These are phyloP conservation scores for Pseudomicrostroma phylloplanum DNA, from an alignment of 1,284 basidiomycete species.

Conservation along the genomic window DNA sequence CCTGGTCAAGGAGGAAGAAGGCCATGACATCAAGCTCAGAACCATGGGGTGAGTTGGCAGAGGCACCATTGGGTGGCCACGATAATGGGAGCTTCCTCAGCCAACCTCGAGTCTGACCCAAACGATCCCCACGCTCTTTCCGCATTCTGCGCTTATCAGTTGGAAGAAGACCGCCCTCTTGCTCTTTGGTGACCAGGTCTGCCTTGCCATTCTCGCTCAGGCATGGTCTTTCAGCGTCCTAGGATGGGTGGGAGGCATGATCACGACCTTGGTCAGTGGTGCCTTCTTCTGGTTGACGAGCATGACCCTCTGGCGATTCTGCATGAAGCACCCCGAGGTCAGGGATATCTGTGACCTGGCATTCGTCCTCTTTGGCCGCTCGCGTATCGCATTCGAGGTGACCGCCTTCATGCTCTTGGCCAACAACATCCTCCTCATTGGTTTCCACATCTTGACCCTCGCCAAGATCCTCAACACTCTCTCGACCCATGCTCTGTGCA, in stretches of 20 bases:
- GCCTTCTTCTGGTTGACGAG: slow-evolving; percentile 22
- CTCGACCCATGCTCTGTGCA: slow-evolving; percentile 11
- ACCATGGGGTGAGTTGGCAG: slow-evolving; percentile 11
- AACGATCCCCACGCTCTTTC: neutral
- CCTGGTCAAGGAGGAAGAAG: slow-evolving; percentile 13
- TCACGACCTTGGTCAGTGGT: slow-evolving; percentile 36
- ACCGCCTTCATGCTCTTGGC: slow-evolving; percentile 14
- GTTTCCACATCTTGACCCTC: slow-evolving; percentile 18
- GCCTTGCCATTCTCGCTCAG: slow-evolving; percentile 42
- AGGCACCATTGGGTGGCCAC: neutral
- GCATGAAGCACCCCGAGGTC: slow-evolving; percentile 8
- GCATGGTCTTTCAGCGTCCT: slow-evolving; percentile 34
- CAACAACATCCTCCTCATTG: slow-evolving; percentile 20
- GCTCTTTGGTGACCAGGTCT: slow-evolving; percentile 42
- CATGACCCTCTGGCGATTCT: slow-evolving; percentile 14
- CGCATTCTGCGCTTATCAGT: neutral
- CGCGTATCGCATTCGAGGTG: slow-evolving; percentile 54
- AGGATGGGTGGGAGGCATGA: slow-evolving; percentile 40
- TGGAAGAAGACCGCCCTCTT: slow-evolving; percentile 38
- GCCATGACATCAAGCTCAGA: slow-evolving; percentile 16
- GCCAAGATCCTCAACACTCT: slow-evolving; percentile 22
- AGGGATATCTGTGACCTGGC: slow-evolving; percentile 17
- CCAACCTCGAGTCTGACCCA: neutral
- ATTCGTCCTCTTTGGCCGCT: slow-evolving; percentile 45
- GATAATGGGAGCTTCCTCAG: neutral